A percentile compares a stretch with the other conserved stretches of the same genome.
phyloP scores from a whole-genome alignment of 768 basidiomycete genomes.

The Russula foetens region DNA sequence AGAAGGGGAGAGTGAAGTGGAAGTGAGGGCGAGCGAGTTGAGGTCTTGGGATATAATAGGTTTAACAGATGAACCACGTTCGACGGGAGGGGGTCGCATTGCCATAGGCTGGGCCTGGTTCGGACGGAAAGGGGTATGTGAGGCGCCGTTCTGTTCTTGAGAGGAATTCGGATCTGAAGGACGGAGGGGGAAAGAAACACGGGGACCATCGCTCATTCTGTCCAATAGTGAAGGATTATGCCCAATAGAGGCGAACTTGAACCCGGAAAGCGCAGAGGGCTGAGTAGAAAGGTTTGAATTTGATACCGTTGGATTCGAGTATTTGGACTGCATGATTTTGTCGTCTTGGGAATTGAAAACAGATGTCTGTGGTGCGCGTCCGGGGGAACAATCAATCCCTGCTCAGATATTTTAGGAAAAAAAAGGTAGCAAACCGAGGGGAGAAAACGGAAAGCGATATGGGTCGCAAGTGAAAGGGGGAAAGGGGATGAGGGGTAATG shows the following conservation, averaged over 20 bases:
- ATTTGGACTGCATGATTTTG: background rate
- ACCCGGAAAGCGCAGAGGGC: background rate
- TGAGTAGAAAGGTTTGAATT: background rate
- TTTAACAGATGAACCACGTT: background rate
- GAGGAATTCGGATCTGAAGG: background rate
- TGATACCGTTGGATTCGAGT: background rate
- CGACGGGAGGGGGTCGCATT: background rate
- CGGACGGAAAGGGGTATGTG: background rate
- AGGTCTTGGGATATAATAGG: background rate
- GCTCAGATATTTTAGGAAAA: background rate
- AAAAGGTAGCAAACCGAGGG: background rate
- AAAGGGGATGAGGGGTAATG: background rate
- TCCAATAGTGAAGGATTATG: constrained; percentile 4
- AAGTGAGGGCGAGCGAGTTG: background rate
- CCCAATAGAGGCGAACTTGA: constrained; percentile 9
- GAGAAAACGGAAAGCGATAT: background rate
- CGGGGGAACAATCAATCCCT: background rate
- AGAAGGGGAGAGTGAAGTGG: background rate
- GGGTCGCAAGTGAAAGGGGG: background rate
- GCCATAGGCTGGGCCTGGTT: background rate
- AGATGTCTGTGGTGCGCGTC: background rate
- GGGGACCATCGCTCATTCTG: background rate
- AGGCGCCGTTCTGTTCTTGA: background rate
- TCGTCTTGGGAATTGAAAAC: background rate
- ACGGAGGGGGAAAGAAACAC: background rate